Evolutionary conservation across 176 grass and related monocot species (phyloP).

Genomic region (Zea luxurians): DNA sequence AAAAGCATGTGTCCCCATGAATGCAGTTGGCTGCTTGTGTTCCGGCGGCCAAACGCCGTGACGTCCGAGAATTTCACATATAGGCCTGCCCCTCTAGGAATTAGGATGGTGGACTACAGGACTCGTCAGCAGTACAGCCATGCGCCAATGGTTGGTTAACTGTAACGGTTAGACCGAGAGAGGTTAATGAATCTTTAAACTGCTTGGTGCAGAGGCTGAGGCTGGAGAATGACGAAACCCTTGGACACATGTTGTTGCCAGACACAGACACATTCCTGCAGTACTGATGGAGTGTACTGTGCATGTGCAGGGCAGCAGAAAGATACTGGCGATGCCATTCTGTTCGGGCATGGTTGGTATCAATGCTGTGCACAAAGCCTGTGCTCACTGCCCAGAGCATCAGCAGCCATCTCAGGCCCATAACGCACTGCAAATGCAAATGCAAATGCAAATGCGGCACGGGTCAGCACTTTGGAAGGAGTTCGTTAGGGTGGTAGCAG

Average conservation of each 20-base stretch:
- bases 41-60: background rate
- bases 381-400: background rate
- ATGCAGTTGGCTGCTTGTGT: slow-evolving; percentile 13
- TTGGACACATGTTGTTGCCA: background rate
- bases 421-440: slow-evolving; percentile 27
- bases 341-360: background rate
- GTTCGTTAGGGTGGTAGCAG: slow-evolving; percentile 44
- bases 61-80: background rate
- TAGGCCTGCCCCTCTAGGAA: background rate
- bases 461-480: background rate
- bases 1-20: slow-evolving; percentile 23
- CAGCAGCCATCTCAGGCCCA: slow-evolving; percentile 41
- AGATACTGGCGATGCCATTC: slow-evolving; percentile 11
- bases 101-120: background rate
- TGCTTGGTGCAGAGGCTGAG: background rate
- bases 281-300: background rate
- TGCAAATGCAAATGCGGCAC: slow-evolving; percentile 28
- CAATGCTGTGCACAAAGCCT: too few relatives aligned
- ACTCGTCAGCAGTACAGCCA: background rate
- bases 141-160: background rate
- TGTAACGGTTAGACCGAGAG: background rate
- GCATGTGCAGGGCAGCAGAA: slow-evolving; percentile 11
- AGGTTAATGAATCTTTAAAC: background rate
- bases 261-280: slow-evolving; percentile 17
- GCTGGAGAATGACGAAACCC: background rate